These are phyloP conservation scores for Phytopythium boreale DNA, from an alignment of 352 stramenopile genomes.

Conservation along the genomic window DNA sequence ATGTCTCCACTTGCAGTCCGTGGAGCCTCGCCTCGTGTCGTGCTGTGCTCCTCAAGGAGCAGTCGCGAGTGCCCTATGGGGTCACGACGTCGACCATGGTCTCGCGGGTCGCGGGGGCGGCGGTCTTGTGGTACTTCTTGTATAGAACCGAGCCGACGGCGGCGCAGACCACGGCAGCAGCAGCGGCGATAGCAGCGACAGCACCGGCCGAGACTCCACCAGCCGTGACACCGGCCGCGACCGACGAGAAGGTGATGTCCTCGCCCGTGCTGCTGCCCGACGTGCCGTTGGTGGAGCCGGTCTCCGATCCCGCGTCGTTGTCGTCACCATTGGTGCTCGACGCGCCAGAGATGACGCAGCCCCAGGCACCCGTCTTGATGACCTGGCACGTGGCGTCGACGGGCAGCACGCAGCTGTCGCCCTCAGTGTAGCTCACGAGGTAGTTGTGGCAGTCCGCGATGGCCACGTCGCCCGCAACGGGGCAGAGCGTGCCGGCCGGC, in stretches of 20 bases:
- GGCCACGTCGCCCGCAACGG: constrained; percentile 34
- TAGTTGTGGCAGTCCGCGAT: constrained; percentile 46
- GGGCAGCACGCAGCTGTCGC: constrained; percentile 40
- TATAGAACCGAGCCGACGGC: constrained; percentile 33
- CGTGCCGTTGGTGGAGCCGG: constrained; percentile 1
- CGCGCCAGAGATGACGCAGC: constrained; percentile 36
- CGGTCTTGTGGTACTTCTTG: constrained; percentile 25
- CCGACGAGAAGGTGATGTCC: constrained; percentile 14
- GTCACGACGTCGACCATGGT: constrained; percentile 30
- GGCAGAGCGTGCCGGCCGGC: constrained; percentile 29
- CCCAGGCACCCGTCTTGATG: constrained; percentile 68
- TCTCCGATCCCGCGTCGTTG: constrained; percentile 4
- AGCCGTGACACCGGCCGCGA: constrained; percentile 14
- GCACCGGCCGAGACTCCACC: constrained; percentile 20
- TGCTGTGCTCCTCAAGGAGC: neutral
- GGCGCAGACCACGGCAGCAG: constrained; percentile 25
- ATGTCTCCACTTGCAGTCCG: neutral
- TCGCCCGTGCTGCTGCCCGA: constrained; percentile 6
- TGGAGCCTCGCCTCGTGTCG: neutral
- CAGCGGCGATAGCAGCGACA: constrained; percentile 27
- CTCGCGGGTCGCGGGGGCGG: constrained; percentile 10
- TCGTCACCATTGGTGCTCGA: constrained; percentile 18
- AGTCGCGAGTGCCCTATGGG: constrained; percentile 7
- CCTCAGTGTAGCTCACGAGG: constrained; percentile 45
- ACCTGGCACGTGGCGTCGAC: constrained; percentile 53